phyloP scores from a whole-genome alignment of 164 flowering plant species.

The Magnolia kwangsiensis region DNA sequence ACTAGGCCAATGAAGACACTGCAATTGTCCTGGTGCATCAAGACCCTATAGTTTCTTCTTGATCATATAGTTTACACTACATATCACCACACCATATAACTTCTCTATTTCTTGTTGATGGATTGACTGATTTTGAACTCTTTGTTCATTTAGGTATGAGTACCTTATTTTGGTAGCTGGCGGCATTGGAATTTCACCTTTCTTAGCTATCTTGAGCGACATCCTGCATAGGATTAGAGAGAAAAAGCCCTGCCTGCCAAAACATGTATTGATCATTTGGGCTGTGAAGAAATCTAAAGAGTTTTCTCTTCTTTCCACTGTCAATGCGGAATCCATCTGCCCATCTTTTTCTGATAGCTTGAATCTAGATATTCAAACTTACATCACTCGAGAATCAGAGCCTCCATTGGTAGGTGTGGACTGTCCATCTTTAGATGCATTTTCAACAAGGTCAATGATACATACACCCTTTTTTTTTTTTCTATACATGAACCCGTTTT shows the following conservation, averaged over 20 bases:
- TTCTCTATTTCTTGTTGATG: background rate
- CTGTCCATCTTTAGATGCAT: background rate
- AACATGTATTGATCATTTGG: slow-evolving; percentile 67
- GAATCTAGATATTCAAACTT: slow-evolving; percentile 57
- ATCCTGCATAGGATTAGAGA: slow-evolving; percentile 60
- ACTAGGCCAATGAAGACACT: too few species aligned
- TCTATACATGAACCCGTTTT: too few species aligned
- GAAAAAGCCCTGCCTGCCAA: slow-evolving; percentile 53
- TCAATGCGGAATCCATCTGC: slow-evolving; percentile 54
- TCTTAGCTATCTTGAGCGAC: slow-evolving; percentile 85
- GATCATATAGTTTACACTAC: background rate
- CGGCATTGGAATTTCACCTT: slow-evolving; percentile 93
- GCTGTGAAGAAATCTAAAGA: slow-evolving; percentile 74
- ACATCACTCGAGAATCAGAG: slow-evolving; percentile 74
- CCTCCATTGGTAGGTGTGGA: slow-evolving; percentile 55
- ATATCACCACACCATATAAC: background rate
- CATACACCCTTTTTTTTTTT: too few species aligned
- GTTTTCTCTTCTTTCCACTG: slow-evolving; percentile 62
- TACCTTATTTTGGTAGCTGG: slow-evolving; percentile 87
- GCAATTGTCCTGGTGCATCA: too few species aligned
- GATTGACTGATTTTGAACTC: background rate
- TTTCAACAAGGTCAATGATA: background rate
- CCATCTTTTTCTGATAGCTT: slow-evolving; percentile 47
- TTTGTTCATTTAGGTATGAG: slow-evolving; percentile 50
- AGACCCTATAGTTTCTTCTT: background rate